A percentile compares a stretch with the other conserved stretches of the same genome.
Evolutionary conservation across 2,329 filamentous ascomycete genomes (phyloP).

Genomic region (Westerdykella sp.): DNA sequence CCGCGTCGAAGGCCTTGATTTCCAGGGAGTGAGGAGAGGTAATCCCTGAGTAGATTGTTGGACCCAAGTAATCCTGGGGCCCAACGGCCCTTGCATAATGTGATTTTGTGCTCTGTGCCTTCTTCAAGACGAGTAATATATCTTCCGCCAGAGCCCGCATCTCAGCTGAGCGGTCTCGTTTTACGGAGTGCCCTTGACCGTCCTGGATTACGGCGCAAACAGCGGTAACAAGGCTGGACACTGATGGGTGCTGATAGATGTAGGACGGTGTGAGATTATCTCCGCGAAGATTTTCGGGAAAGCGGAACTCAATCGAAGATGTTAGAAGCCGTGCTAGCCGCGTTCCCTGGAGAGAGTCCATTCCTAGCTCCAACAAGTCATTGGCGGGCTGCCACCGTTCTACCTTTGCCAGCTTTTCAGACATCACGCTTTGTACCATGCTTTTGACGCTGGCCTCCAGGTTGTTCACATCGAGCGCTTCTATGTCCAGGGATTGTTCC

Average conservation of each 20-base stretch:
- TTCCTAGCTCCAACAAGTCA: constrained; percentile 24
- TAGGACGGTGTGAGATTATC: too few relatives aligned
- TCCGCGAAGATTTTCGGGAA: too few relatives aligned
- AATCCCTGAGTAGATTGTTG: constrained; percentile 34
- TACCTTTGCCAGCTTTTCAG: constrained; percentile 1
- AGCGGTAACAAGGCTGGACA: too few relatives aligned
- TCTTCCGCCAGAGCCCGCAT: too few relatives aligned
- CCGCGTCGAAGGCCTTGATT: constrained; percentile 38
- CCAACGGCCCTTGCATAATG: constrained; percentile 39
- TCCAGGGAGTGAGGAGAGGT: constrained; percentile 22
- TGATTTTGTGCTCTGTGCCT: constrained; percentile 44
- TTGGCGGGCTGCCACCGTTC: constrained; percentile 1
- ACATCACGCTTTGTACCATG: background rate
- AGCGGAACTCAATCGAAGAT: too few relatives aligned
- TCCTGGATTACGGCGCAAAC: too few relatives aligned
- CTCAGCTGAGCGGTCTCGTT: too few relatives aligned
- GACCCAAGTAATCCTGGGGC: constrained; percentile 42
- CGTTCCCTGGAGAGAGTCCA: constrained; percentile 19
- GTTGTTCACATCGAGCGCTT: constrained; percentile 5
- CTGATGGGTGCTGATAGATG: too few relatives aligned
- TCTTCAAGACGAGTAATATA: too few relatives aligned
- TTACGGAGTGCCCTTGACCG: too few relatives aligned
- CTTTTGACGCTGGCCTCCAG: constrained; percentile 4
- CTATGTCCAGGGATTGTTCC: background rate
- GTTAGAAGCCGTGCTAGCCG: background rate